A percentile compares a stretch with the other conserved stretches of the same genome.
Conservation (phyloP, 176 grass and related monocot species). For the Neostapfia colusana region DNA sequence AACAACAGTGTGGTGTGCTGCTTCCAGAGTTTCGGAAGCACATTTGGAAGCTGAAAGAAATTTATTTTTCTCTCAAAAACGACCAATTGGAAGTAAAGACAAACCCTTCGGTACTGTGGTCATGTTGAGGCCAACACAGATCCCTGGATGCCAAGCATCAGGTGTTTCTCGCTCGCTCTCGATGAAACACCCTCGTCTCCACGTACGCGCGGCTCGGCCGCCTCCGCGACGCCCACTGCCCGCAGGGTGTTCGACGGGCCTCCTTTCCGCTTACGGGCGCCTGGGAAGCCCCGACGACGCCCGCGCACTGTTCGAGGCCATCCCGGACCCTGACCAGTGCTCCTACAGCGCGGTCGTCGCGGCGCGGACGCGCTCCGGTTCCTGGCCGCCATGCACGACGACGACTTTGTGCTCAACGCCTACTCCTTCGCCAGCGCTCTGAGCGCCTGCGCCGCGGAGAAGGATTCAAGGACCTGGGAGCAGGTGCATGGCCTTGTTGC, state of each 20-base stretch:
- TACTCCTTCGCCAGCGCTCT: conserved; percentile 55
- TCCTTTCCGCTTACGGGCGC: conserved; percentile 37
- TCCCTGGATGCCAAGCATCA: too few relatives aligned
- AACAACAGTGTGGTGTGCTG: not conserved
- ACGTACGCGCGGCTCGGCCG: conserved; percentile 46
- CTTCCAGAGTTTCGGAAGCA: not conserved
- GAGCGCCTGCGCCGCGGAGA: conserved; percentile 42
- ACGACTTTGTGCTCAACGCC: conserved; percentile 57
- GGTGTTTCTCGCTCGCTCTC: too few relatives aligned
- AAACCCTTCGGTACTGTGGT: not conserved
- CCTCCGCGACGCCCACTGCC: conserved; percentile 46
- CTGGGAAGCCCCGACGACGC: conserved; percentile 36
- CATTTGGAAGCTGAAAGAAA: not conserved
- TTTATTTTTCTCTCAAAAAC: not conserved
- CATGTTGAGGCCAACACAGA: not conserved
- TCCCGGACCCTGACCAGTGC: conserved; percentile 57
- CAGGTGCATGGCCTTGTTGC: conserved; percentile 47
- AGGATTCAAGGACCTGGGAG: conserved; percentile 30
- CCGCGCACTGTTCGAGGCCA: conserved; percentile 35
- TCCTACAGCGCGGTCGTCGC: conserved; percentile 51
- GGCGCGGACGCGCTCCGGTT: conserved; percentile 41
- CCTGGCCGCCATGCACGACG: conserved; percentile 51
- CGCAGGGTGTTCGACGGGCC: conserved; percentile 47
- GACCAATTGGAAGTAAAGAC: not conserved
- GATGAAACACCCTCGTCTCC: conserved; percentile 57